phyloP scores from a whole-genome alignment of 352 stramenopile species.

The Globisporangium perplexum region DNA sequence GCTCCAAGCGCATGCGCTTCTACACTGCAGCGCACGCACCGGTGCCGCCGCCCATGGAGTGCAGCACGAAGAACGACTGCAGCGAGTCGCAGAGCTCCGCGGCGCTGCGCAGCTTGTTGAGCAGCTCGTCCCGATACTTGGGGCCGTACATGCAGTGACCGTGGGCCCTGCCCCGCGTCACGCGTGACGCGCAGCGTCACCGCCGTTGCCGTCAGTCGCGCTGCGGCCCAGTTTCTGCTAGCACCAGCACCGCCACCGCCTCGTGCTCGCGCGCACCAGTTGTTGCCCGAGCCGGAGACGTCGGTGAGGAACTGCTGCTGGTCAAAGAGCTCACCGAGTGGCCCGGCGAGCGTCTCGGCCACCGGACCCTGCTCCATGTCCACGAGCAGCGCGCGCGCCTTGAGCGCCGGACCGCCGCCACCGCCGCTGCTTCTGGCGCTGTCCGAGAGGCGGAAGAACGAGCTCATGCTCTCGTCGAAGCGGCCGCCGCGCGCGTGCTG shows the following conservation, averaged over 20 bases:
- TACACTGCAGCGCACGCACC: too few species aligned
- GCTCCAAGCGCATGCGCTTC: too few species aligned
- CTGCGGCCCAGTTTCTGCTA: too few species aligned
- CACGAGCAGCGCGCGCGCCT: slow-evolving; percentile 86
- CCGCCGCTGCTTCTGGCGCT: slow-evolving; percentile 34
- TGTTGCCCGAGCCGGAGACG: slow-evolving; percentile 89
- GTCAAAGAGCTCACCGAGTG: slow-evolving; percentile 88
- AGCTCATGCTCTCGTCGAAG: slow-evolving; percentile 91
- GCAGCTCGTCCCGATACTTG: slow-evolving; percentile 80
- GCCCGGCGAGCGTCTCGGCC: slow-evolving; percentile 71
- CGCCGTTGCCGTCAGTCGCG: too few species aligned
- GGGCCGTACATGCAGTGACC: slow-evolving; percentile 86
- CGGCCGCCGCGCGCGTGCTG: slow-evolving; percentile 39
- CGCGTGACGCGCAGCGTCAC: too few species aligned
- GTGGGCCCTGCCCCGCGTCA: slow-evolving; percentile 58
- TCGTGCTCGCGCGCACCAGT: slow-evolving; percentile 77
- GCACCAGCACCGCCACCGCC: background rate
- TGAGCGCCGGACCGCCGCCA: slow-evolving; percentile 26
- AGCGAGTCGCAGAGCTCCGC: slow-evolving; percentile 88
- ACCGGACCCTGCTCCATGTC: slow-evolving; percentile 92
- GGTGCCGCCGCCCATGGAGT: slow-evolving; percentile 91
- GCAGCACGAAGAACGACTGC: slow-evolving; percentile 91
- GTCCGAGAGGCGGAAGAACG: slow-evolving; percentile 91
- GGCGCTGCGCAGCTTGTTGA: slow-evolving; percentile 61
- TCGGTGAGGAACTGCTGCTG: slow-evolving; percentile 84